Evolutionary conservation across 2,329 filamentous ascomycete genomes (phyloP).

Genomic region (Fusarium sp.): DNA sequence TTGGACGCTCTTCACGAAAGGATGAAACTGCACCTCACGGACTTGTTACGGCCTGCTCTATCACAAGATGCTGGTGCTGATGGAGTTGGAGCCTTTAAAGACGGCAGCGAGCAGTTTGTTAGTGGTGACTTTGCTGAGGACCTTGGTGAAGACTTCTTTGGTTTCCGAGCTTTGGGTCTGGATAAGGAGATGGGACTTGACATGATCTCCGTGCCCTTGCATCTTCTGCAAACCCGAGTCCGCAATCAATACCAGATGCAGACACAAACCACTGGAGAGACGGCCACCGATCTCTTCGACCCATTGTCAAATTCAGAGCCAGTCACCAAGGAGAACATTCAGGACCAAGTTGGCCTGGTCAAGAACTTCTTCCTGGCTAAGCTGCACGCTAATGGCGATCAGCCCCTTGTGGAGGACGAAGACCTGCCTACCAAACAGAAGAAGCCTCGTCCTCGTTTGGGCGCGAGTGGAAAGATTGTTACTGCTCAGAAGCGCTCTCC

Average conservation of each 20-base stretch:
- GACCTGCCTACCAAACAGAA: slow-evolving; percentile 94
- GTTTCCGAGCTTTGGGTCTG: slow-evolving; percentile 93
- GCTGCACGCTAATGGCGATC: slow-evolving; percentile 82
- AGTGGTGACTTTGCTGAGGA: slow-evolving; percentile 98
- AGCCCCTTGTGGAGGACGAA: slow-evolving; percentile 91
- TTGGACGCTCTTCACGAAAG: slow-evolving; percentile 89
- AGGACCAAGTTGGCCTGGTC: slow-evolving; percentile 85
- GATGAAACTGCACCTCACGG: slow-evolving; percentile 93
- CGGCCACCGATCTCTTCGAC: slow-evolving; percentile 72
- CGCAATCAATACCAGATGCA: slow-evolving; percentile 87
- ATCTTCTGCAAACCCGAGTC: slow-evolving; percentile 92
- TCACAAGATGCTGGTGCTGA: slow-evolving; percentile 80
- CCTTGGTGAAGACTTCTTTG: slow-evolving; percentile 98
- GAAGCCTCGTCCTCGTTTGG: slow-evolving; percentile 74
- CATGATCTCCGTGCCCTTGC: slow-evolving; percentile 89
- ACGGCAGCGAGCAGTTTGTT: slow-evolving; percentile 96
- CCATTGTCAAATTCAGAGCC: slow-evolving; percentile 78
- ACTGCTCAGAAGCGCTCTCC: slow-evolving; percentile 85
- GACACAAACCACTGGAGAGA: slow-evolving; percentile 70
- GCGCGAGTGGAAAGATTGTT: slow-evolving; percentile 85
- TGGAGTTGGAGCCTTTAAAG: slow-evolving; percentile 91
- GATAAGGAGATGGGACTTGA: slow-evolving; percentile 91
- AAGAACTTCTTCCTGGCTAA: slow-evolving; percentile 93
- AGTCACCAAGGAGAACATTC: slow-evolving; percentile 82
- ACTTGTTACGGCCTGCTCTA: slow-evolving; percentile 90